These are phyloP conservation scores for Neurospora sp. DNA, from an alignment of 495 filamentous ascomycete species.

Conservation along the genomic window DNA sequence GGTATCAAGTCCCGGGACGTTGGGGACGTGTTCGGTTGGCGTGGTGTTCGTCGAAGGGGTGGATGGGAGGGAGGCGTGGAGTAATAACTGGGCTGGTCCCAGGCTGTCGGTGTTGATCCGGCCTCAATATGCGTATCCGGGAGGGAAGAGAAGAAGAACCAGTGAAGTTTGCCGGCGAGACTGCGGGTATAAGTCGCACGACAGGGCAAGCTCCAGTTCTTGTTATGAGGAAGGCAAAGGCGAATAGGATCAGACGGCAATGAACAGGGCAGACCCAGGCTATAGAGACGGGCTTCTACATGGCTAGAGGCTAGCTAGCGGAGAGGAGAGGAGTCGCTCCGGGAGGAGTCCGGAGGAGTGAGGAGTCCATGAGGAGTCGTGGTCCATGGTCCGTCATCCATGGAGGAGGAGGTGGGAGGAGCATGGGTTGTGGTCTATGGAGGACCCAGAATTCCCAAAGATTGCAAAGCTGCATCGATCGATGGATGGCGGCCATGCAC, in stretches of 20 bases:
- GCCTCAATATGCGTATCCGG: neutral
- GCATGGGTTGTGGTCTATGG: neutral
- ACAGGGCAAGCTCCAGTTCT: neutral
- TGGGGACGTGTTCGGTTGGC: neutral
- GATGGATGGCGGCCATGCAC: neutral
- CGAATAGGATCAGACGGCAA: neutral
- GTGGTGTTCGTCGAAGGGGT: neutral
- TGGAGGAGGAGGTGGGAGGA: neutral
- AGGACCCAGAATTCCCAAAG: neutral
- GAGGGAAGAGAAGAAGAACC: neutral
- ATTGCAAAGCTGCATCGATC: neutral
- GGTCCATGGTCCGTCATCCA: neutral
- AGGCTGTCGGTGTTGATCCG: neutral
- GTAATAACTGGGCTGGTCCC: neutral
- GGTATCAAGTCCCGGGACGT: neutral
- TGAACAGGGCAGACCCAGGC: neutral
- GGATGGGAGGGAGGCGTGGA: neutral
- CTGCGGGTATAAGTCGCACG: neutral
- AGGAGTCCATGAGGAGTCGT: neutral
- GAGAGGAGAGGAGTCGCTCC: neutral
- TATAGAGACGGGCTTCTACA: neutral
- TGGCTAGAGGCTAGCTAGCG: neutral
- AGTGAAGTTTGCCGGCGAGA: neutral
- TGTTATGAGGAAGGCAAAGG: neutral
- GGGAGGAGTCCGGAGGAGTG: neutral